Percentiles rank a stretch among this genome's conserved stretches.
Evolutionary conservation across 202 grass and related monocot species (phyloP).

Genomic region (Miscanthus sacchariflorus): DNA sequence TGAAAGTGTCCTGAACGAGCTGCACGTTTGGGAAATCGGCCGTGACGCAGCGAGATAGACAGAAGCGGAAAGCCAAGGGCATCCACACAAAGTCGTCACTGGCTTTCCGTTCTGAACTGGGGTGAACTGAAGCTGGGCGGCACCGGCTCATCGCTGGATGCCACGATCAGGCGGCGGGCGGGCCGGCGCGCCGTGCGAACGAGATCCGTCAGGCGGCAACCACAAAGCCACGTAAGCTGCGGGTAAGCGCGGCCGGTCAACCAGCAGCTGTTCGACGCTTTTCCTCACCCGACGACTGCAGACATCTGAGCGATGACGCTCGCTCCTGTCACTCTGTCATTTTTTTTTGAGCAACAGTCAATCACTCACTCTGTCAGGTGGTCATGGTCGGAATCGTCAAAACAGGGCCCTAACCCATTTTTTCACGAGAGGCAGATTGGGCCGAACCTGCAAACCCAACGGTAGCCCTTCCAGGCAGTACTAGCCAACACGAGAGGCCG

Average conservation of each 20-base stretch:
- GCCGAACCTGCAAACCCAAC: too few relatives aligned
- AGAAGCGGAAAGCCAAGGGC: too few relatives aligned
- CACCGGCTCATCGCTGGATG: background rate
- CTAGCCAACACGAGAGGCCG: too few relatives aligned
- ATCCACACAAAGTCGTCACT: background rate
- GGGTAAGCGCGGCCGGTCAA: background rate
- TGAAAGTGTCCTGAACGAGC: too few relatives aligned
- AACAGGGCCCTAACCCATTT: background rate
- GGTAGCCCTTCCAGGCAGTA: too few relatives aligned
- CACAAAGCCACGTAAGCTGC: background rate
- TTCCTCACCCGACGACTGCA: background rate
- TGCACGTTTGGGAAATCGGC: background rate
- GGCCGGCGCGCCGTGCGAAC: constrained; percentile 5
- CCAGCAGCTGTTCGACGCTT: background rate
- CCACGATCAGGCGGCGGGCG: background rate
- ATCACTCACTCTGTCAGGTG: background rate
- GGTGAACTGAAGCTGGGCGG: background rate
- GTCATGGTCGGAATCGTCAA: background rate
- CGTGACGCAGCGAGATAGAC: background rate
- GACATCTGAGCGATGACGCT: background rate
- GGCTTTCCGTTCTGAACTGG: background rate
- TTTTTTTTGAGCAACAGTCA: too few relatives aligned
- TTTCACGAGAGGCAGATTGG: too few relatives aligned
- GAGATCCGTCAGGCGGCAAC: constrained; percentile 6
- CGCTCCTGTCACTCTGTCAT: background rate